Evolutionary conservation across 73 alveolate species (phyloP).

Genomic region (Blepharisma stoltei): DNA sequence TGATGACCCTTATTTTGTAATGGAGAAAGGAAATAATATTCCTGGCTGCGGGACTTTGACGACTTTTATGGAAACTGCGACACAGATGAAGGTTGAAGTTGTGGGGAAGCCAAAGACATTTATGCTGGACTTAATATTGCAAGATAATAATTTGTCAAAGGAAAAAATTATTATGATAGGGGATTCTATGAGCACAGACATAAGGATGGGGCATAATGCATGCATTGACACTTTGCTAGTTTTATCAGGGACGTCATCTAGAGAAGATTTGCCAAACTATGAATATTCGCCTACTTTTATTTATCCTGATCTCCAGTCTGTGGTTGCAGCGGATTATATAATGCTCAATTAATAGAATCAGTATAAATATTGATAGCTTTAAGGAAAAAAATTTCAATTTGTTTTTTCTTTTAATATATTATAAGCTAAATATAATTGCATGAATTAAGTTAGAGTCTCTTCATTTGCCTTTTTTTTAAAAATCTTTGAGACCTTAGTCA

Average conservation of each 20-base stretch:
- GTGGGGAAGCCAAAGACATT: constrained; percentile 54
- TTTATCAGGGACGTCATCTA: constrained; percentile 64
- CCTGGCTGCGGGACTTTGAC: constrained; percentile 78
- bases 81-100: constrained; percentile 29
- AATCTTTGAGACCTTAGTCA: too few species aligned
- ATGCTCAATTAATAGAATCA: too few species aligned
- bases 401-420: too few species aligned
- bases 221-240: constrained; percentile 73
- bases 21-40: constrained; percentile 36
- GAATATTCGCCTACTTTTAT: constrained; percentile 6
- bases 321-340: too few species aligned
- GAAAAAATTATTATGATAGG: constrained; percentile 70
- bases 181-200: constrained; percentile 72
- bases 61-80: constrained; percentile 44
- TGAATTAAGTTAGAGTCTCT: too few species aligned
- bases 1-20: constrained; percentile 49
- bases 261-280: constrained; percentile 19
- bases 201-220: constrained; percentile 61
- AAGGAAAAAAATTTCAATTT: too few species aligned
- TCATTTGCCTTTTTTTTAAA: too few species aligned
- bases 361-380: too few species aligned
- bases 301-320: neutral
- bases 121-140: constrained; percentile 36
- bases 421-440: too few species aligned
- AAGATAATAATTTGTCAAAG: constrained; percentile 35